These are phyloP conservation scores for Leccinum longicurvipes DNA, from an alignment of 768 basidiomycete species.

Conservation along the genomic window DNA sequence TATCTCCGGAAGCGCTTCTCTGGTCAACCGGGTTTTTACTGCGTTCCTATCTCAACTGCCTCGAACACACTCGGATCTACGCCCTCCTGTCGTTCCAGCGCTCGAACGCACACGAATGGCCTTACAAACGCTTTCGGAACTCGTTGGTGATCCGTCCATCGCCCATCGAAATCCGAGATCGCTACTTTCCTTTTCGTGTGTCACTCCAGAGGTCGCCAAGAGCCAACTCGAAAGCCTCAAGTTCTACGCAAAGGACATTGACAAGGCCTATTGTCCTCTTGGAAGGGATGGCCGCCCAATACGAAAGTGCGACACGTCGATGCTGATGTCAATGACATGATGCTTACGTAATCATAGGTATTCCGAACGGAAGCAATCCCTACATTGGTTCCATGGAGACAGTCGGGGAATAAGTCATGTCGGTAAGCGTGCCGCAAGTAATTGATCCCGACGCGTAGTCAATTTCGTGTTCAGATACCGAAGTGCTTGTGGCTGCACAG, in stretches of 20 bases:
- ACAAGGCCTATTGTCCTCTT: constrained; percentile 53
- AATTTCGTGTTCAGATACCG: constrained; percentile 17
- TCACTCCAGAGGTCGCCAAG: constrained; percentile 48
- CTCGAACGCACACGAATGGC: constrained; percentile 55
- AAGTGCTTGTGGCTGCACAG: constrained; percentile 19
- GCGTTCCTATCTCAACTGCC: constrained; percentile 61
- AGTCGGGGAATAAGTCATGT: constrained; percentile 54
- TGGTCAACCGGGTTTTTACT: constrained; percentile 59
- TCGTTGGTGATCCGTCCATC: constrained; percentile 45
- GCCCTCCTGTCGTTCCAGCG: constrained; percentile 32
- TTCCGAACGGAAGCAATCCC: constrained; percentile 50
- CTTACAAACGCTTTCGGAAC: constrained; percentile 48
- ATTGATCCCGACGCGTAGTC: constrained; percentile 2
- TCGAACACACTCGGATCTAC: constrained; percentile 46
- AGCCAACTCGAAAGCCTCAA: constrained; percentile 49
- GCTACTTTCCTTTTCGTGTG: constrained; percentile 65
- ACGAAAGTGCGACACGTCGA: constrained; percentile 47
- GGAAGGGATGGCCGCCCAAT: constrained; percentile 55
- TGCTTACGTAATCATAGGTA: constrained; percentile 37
- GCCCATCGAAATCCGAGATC: constrained; percentile 53
- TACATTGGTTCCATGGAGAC: constrained; percentile 63
- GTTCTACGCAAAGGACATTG: constrained; percentile 43
- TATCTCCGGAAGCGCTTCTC: constrained; percentile 52
- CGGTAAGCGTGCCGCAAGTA: constrained; percentile 34
- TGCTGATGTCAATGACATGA: background rate